Conservation (phyloP, 1,139 yeast species). For the Kurtzmaniella quercitrusa region DNA sequence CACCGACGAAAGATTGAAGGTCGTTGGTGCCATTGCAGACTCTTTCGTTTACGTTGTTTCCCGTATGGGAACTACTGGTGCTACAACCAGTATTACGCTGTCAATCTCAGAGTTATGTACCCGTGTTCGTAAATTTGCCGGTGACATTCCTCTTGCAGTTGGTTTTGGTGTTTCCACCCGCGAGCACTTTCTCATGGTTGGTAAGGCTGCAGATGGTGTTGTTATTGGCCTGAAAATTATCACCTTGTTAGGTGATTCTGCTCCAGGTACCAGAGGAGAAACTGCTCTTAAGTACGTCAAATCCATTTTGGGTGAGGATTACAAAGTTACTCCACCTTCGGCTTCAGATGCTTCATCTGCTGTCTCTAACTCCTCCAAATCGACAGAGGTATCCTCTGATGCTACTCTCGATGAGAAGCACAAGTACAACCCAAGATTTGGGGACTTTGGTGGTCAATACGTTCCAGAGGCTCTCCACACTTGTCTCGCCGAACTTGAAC, state of each 20-base stretch:
- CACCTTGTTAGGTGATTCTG: conserved; percentile 60
- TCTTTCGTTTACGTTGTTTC: conserved; percentile 95
- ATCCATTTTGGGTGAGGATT: conserved; percentile 65
- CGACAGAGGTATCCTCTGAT: conserved; percentile 21
- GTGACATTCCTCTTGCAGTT: conserved; percentile 84
- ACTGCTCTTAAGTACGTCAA: conserved; percentile 65
- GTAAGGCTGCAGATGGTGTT: conserved; percentile 83
- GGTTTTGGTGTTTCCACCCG: conserved; percentile 96
- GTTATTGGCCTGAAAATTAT: conserved; percentile 91
- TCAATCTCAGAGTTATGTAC: conserved; percentile 67
- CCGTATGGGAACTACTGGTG: conserved; percentile 97
- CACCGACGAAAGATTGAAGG: conserved; percentile 77
- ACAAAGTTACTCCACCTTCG: conserved; percentile 29
- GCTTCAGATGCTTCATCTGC: conserved; percentile 24
- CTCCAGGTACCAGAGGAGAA: conserved; percentile 55
- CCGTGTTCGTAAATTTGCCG: conserved; percentile 71
- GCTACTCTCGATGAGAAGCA: conserved; percentile 51
- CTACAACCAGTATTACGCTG: conserved; percentile 58
- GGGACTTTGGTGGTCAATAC: conserved; percentile 97
- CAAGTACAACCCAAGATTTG: conserved; percentile 72
- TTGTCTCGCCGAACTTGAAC: conserved; percentile 84
- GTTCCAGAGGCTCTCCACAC: conserved; percentile 96
- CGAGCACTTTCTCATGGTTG: conserved; percentile 81
- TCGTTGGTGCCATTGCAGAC: conserved; percentile 82
- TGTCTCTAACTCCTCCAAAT: conserved; percentile 11